These are phyloP conservation scores for Pueraria montana DNA, from an alignment of 306 rosid genomes.

Conservation along the genomic window DNA sequence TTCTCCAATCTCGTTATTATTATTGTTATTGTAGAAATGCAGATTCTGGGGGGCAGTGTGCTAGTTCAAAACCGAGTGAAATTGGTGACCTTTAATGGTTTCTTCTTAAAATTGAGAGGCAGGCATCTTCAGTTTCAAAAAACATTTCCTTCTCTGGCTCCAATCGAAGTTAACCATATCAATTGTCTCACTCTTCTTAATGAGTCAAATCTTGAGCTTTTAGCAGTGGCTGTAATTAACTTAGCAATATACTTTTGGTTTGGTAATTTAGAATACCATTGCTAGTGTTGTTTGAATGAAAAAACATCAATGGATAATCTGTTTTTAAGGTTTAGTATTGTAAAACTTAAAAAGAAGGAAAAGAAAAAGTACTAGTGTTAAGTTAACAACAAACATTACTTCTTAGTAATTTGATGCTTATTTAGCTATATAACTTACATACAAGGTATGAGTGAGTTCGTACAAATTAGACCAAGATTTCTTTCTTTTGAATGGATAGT, in stretches of 20 bases:
- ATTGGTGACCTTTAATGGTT: neutral
- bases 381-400: too few relatives aligned
- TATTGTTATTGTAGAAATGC: constrained; percentile 17
- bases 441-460: neutral
- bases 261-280: constrained; percentile 8
- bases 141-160: neutral
- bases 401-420: constrained; percentile 22
- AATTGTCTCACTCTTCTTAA: neutral
- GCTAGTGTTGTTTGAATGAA: constrained; percentile 15
- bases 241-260: neutral
- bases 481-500: constrained; percentile 11
- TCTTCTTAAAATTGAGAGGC: neutral
- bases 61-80: neutral
- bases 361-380: neutral
- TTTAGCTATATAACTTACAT: constrained; percentile 16
- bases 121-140: too few relatives aligned
- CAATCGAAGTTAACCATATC: neutral
- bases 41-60: constrained; percentile 12
- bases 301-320: neutral
- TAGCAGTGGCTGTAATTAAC: neutral
- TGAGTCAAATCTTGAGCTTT: neutral
- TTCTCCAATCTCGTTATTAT: neutral
- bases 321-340: constrained; percentile 29
- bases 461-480: constrained; percentile 9
- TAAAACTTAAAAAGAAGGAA: neutral